Evolutionary conservation across 2,329 filamentous ascomycete species (phyloP).

Genomic region (Ophiosphaerella korrae): DNA sequence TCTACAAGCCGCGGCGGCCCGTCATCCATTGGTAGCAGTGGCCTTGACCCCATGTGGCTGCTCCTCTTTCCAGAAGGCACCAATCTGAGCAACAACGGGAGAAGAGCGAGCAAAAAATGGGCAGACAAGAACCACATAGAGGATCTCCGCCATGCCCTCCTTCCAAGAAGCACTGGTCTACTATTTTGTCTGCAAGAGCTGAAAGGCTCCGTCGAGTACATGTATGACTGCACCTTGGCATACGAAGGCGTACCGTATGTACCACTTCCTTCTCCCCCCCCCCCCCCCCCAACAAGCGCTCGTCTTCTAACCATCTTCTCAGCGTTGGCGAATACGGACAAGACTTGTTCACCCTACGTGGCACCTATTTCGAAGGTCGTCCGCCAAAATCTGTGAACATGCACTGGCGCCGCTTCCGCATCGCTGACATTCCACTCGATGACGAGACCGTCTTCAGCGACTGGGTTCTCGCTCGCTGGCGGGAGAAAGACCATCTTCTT

Average conservation of each 20-base stretch:
- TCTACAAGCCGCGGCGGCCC: slow-evolving; percentile 54
- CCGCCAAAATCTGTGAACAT: slow-evolving; percentile 95
- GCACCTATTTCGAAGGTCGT: slow-evolving; percentile 86
- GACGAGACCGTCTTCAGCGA: slow-evolving; percentile 73
- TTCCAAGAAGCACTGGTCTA: slow-evolving; percentile 81
- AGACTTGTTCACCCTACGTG: slow-evolving; percentile 81
- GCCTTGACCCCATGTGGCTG: slow-evolving; percentile 83
- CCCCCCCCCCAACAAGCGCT: background rate
- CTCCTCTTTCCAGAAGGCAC: slow-evolving; percentile 88
- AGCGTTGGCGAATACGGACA: slow-evolving; percentile 72
- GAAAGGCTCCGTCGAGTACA: slow-evolving; percentile 73
- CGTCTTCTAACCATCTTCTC: slow-evolving; percentile 1
- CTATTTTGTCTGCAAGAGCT: slow-evolving; percentile 81
- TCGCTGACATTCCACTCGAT: slow-evolving; percentile 80
- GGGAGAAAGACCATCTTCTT: slow-evolving; percentile 86
- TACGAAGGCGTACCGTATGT: slow-evolving; percentile 93
- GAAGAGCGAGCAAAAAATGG: slow-evolving; percentile 72
- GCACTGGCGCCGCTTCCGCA: slow-evolving; percentile 86
- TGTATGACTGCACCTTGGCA: slow-evolving; percentile 92
- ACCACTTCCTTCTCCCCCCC: background rate
- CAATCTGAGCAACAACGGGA: slow-evolving; percentile 76
- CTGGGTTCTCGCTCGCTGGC: slow-evolving; percentile 86
- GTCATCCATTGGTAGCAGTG: slow-evolving; percentile 49
- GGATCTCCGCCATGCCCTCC: slow-evolving; percentile 72
- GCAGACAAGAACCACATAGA: slow-evolving; percentile 73